Evolutionary conservation across 768 basidiomycete genomes (phyloP).

Genomic region (Leccinum sublutescens): DNA sequence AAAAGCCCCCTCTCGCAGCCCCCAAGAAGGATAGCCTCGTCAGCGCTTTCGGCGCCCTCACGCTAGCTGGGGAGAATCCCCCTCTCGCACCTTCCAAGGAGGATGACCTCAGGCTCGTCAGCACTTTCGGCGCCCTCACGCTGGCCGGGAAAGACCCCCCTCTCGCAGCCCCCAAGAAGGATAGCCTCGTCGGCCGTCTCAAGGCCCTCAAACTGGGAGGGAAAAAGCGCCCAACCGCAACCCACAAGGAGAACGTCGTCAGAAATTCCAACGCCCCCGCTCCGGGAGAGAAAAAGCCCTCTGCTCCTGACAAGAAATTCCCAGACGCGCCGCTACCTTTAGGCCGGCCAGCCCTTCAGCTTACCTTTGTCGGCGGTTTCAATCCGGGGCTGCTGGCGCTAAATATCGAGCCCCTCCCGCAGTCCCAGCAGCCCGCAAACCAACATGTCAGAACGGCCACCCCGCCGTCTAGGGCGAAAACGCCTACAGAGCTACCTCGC

Average conservation of each 20-base stretch:
- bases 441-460: background rate
- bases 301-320: slow-evolving; percentile 11
- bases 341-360: background rate
- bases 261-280: slow-evolving; percentile 34
- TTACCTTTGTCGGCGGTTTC: slow-evolving; percentile 53
- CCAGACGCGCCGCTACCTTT: slow-evolving; percentile 2
- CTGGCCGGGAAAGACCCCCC: background rate
- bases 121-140: slow-evolving; percentile 35
- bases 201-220: slow-evolving; percentile 13
- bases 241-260: slow-evolving; percentile 20
- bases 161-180: background rate
- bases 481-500: slow-evolving; percentile 1
- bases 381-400: slow-evolving; percentile 12
- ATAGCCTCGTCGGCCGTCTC: background rate
- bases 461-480: background rate
- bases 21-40: no score
- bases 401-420: slow-evolving; percentile 9
- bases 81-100: slow-evolving; percentile 2
- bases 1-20: no score
- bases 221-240: slow-evolving; percentile 8
- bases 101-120: slow-evolving; percentile 27
- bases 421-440: slow-evolving; percentile 10
- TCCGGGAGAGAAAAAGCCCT: slow-evolving; percentile 22
- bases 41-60: no score
- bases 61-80: no score